Base-by-base conservation (phyloP, 2,329 filamentous ascomycete species). In the Xylariaceae sp. region DNA sequence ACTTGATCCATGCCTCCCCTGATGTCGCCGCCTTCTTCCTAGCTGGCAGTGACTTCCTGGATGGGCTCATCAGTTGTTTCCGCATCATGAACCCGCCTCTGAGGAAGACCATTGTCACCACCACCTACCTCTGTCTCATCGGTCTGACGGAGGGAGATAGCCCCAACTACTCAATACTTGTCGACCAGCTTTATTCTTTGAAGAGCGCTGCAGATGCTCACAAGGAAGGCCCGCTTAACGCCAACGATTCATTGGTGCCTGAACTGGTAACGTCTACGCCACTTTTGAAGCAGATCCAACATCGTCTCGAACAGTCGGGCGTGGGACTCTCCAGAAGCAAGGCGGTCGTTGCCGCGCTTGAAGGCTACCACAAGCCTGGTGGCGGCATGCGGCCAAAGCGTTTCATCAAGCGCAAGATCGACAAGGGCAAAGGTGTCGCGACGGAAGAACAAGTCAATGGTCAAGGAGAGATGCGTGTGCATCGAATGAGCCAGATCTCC, bases 21-120 rank as follows among this genome's bases (percentile, higher is more conserved):
- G 66, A 71, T 14, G 66, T 70, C 1, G 74, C 74, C 14, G 64
- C 67, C 1, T 68, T 85, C 50, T 81, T 95, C 52, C 75, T 94
- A 51, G 84, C 84, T 0, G 90, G 90, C 1, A 88, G 85, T 35
- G 90, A 96, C 62, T 90, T 92, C 51, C 63, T 95, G 14, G 90
- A 96, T 58, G 78, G 83, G 1, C 70, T 95, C 9, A 68, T 78
- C 26, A 66, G 67, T 34, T 80, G 80, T 45, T 89, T 82, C 60
- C 71, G 68, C 34, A 72, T 81, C 41, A 79, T 77, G 60, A 76
- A 81, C 40, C 73, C 75, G 13, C 71, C 73, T 0, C 53, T 88
- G 30, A 76, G 81, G 42, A 83, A 77, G 47, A 72, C 75, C 12
- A 73, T 94, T 19, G 71, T 89, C 32, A 78, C 83, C 1, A 83